These are phyloP conservation scores for Solanum chacoense DNA, from an alignment of 305 asterid species.

Conservation along the genomic window DNA sequence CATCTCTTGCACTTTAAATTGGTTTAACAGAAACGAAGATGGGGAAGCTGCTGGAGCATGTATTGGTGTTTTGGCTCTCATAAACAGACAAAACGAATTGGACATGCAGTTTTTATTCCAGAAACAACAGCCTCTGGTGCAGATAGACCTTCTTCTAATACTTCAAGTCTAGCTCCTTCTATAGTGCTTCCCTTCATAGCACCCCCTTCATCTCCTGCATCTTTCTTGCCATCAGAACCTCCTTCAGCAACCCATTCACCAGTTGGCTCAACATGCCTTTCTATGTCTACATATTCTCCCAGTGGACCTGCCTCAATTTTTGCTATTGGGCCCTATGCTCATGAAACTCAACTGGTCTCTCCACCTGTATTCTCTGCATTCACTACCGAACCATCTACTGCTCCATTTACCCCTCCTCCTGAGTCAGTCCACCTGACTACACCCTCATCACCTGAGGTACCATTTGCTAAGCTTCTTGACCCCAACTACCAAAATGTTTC, in stretches of 20 bases:
- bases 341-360: slow-evolving; percentile 87
- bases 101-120: slow-evolving; percentile 64
- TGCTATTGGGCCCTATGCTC: slow-evolving; percentile 84
- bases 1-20: neutral
- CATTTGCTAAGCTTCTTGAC: slow-evolving; percentile 84
- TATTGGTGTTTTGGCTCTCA: slow-evolving; percentile 76
- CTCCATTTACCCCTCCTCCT: slow-evolving; percentile 94
- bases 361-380: slow-evolving; percentile 88
- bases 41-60: slow-evolving; percentile 72
- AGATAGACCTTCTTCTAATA: slow-evolving; percentile 28
- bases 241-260: slow-evolving; percentile 83
- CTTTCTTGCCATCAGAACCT: slow-evolving; percentile 75
- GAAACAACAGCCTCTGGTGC: slow-evolving; percentile 35
- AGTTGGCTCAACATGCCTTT: slow-evolving; percentile 40
- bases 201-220: slow-evolving; percentile 97
- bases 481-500: slow-evolving; percentile 46
- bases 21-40: slow-evolving; percentile 62
- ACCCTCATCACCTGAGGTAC: slow-evolving; percentile 98
- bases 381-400: slow-evolving; percentile 95
- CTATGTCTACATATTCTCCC: slow-evolving; percentile 70
- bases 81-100: slow-evolving; percentile 53
- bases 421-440: slow-evolving; percentile 79
- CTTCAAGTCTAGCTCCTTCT: slow-evolving; percentile 41
- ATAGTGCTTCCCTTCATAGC: slow-evolving; percentile 60
- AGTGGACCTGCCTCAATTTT: slow-evolving; percentile 72